These are phyloP conservation scores for Elsinoe ampelina DNA, from an alignment of 2,329 filamentous ascomycete genomes.

Conservation along the genomic window DNA sequence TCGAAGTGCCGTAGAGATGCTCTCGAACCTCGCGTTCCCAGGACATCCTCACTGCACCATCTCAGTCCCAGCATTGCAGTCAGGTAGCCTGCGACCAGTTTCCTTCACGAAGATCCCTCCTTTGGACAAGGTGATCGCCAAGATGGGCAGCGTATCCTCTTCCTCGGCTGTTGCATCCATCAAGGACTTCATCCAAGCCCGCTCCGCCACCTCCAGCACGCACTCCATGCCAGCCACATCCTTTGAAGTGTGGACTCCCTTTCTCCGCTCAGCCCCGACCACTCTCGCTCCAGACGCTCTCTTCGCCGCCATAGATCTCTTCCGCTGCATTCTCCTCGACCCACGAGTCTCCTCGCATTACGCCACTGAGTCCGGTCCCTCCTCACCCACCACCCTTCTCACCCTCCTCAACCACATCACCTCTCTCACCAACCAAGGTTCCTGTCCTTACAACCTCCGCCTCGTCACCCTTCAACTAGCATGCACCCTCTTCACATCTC, in stretches of 20 bases:
- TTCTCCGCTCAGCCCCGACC: conserved; percentile 48
- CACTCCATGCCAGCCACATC: conserved; percentile 54
- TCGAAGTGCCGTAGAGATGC: conserved; percentile 59
- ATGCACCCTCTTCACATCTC: conserved; percentile 75
- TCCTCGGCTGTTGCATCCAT: conserved; percentile 54
- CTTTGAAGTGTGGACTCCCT: conserved; percentile 53
- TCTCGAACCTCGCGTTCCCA: conserved; percentile 67
- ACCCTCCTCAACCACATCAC: conserved; percentile 50
- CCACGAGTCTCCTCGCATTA: conserved; percentile 71
- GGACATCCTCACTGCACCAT: conserved; percentile 66
- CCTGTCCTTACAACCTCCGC: conserved; percentile 69
- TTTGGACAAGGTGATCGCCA: conserved; percentile 68
- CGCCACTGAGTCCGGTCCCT: conserved; percentile 57
- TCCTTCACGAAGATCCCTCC: conserved; percentile 72
- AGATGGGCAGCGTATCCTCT: conserved; percentile 58
- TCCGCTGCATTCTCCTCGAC: conserved; percentile 69
- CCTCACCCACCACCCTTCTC: conserved; percentile 46
- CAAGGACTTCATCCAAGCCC: conserved; percentile 60
- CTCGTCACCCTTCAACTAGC: conserved; percentile 74
- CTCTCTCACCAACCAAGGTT: conserved; percentile 45
- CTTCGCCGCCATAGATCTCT: conserved; percentile 78
- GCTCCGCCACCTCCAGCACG: conserved; percentile 48
- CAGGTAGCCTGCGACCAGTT: conserved; percentile 56
- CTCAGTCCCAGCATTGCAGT: conserved; percentile 60
- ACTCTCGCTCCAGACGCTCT: conserved; percentile 54